Evolutionary conservation across 352 stramenopile species (phyloP).

Genomic region (Pythium vanterpoolii): DNA sequence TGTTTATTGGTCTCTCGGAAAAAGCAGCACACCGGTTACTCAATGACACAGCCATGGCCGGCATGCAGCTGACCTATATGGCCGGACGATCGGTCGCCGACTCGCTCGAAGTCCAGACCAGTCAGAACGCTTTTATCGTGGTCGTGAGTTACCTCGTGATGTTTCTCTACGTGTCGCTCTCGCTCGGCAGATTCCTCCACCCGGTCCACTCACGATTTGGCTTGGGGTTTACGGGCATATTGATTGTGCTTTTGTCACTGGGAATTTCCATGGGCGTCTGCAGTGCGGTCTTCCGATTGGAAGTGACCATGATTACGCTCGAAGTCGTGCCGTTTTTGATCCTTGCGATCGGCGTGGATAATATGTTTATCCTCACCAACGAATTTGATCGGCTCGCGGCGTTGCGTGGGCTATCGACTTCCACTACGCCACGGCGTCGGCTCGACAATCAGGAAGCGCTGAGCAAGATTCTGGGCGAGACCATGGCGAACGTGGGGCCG

Average conservation of each 20-base stretch:
- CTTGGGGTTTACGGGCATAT: constrained; percentile 76
- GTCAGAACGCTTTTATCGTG: constrained; percentile 88
- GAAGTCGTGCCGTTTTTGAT: constrained; percentile 91
- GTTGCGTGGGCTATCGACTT: constrained; percentile 38
- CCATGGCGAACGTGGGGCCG: constrained; percentile 76
- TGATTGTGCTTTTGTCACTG: constrained; percentile 82
- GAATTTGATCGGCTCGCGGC: constrained; percentile 71
- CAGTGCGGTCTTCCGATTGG: constrained; percentile 56
- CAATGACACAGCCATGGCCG: constrained; percentile 15
- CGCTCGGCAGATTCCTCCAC: constrained; percentile 69
- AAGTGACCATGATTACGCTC: constrained; percentile 90
- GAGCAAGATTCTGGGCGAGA: constrained; percentile 68
- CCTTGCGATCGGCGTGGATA: constrained; percentile 90
- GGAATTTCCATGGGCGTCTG: constrained; percentile 71
- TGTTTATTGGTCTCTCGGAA: constrained; percentile 55
- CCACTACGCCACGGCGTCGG: constrained; percentile 26
- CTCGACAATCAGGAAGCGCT: constrained; percentile 39
- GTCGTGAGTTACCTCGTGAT: constrained; percentile 87
- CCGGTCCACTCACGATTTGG: constrained; percentile 74
- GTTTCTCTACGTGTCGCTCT: constrained; percentile 89
- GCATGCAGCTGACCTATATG: constrained; percentile 85
- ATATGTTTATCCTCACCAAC: constrained; percentile 92
- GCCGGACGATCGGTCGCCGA: constrained; percentile 82
- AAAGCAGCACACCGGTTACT: neutral
- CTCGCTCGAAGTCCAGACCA: constrained; percentile 79